Base-by-base conservation (phyloP, 805 yeast species). In the Yamadazyma sp. region DNA sequence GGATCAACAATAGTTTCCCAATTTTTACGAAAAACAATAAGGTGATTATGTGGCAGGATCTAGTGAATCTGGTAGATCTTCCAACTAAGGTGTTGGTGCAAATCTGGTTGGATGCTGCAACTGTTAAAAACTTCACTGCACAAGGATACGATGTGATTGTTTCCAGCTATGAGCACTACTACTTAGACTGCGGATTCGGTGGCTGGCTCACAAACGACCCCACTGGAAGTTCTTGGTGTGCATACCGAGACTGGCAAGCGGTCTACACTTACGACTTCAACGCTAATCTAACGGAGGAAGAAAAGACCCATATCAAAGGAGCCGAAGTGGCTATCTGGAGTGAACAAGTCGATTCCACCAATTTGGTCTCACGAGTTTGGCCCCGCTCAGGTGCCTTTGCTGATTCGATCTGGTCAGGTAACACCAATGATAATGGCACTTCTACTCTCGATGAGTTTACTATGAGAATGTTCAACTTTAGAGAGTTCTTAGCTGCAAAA, bases 41-140 rank as follows among this genome's bases (percentile, higher is more conserved):
- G n/a, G n/a, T 67, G 5, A 57, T 55, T n/a, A 64, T 66, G 68
- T 68, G 73, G 73, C 67, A 66, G 42, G 73, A 68, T 44, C 44
- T 57, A 16, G 42, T 58, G 5, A 48, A 54, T 12, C 30, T 45
- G 2, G 46, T 55, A 9, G 41, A 47, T 11, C 34, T 67, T 8
- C 60, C 70, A 3, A 54, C 46, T 16, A 54, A 63, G 28, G 49
- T 61, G 4, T 56, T 62, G 32, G 38, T 66, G 41, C 73, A 67
- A 41, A 44, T 58, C 6, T 67, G 73, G 73, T 41, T 45, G 22
- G 37, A 28, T 28, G 17, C 35, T 20, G 38, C 33, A 5, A 47
- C 45, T 22, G 49, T 65, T 28, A 50, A 60, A 39, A 40, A 48
- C 11, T 45, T 66, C 28, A 53, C 68, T 7, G 19, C 44, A 2